Base-by-base conservation (phyloP, 2,329 filamentous ascomycete genomes). In the Chrysosporium queenslandicum region DNA sequence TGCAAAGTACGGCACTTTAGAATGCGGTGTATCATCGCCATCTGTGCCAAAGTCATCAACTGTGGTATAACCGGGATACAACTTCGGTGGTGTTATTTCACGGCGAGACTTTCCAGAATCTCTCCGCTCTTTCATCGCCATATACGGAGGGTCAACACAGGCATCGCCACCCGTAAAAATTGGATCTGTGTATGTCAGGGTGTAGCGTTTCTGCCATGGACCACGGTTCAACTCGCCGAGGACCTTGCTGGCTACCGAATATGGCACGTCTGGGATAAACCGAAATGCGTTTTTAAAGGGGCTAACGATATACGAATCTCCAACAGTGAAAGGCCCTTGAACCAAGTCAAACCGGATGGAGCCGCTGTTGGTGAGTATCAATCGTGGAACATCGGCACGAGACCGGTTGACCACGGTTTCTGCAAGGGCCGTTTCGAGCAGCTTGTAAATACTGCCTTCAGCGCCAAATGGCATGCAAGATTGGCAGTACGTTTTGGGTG, bases 331-430 rank as follows among this genome's bases (percentile, higher is more conserved):
- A 0, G 79, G 78, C 0, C 81, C 81, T 63, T 83, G 73, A 55
- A 78, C 72, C 11, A 85, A 65, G 58, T 84, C 80, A 59, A 82
- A 83, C 2, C 80, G 76, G 21, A 83, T 72, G 29, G 71, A 72
- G 23, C 80, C 80, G 0, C 79, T 81, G 40, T 83, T 84, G 55
- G 75, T 73, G 55, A 82, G 72, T 54, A 83, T 74, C 41, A 82
- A 68, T 27, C 80, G 74, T 1, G 79, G 68, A 23, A 67, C 72
- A 51, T 74, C 66, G 36, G 69, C 67, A n/a, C 77, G 72, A 14
- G 71, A 70, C 39, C 74, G 59, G 57, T 56, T 81, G 29, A 80
- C 67, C 1, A 83, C 75, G 1, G 73, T 67, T 0, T 70, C 70
- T 4, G 75, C 67, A 7, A 81, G 65, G 2, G 78, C 79, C 0